Conservation (phyloP, 305 asterid species). For the Withania somnifera region DNA sequence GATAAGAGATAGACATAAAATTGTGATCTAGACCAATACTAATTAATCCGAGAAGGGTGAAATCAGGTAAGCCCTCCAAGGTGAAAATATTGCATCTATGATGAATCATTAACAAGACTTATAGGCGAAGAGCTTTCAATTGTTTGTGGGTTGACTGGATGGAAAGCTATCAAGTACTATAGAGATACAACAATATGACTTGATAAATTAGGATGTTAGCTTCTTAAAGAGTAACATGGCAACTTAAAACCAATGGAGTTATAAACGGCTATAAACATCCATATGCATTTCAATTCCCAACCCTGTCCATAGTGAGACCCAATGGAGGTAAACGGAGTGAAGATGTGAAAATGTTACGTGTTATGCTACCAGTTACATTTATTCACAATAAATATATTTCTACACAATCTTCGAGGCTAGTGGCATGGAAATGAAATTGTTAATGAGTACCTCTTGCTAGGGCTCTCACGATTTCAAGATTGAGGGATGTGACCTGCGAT, state of each 20-base stretch:
- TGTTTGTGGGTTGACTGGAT: neutral
- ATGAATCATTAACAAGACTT: neutral
- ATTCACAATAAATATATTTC: neutral
- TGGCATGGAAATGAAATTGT: neutral
- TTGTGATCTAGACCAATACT: neutral
- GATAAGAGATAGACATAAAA: neutral
- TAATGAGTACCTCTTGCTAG: slow-evolving; percentile 73
- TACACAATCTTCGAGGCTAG: neutral
- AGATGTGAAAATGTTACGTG: neutral
- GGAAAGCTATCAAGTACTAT: neutral
- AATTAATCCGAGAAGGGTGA: neutral
- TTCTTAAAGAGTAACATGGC: neutral
- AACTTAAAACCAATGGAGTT: neutral
- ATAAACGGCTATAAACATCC: too few relatives aligned
- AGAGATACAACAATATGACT: neutral
- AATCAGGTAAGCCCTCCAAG: neutral
- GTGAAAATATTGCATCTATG: neutral
- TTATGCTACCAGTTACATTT: neutral
- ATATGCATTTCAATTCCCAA: neutral
- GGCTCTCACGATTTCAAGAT: slow-evolving; percentile 82
- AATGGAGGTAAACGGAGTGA: neutral
- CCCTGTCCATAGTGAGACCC: neutral
- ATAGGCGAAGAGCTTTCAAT: neutral
- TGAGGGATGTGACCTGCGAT: slow-evolving; percentile 85
- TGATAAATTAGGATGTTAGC: neutral